Percentiles rank a stretch among this genome's conserved stretches.
phyloP scores from a whole-genome alignment of 2,329 filamentous ascomycete species.

The Penicillium janthinellum region DNA sequence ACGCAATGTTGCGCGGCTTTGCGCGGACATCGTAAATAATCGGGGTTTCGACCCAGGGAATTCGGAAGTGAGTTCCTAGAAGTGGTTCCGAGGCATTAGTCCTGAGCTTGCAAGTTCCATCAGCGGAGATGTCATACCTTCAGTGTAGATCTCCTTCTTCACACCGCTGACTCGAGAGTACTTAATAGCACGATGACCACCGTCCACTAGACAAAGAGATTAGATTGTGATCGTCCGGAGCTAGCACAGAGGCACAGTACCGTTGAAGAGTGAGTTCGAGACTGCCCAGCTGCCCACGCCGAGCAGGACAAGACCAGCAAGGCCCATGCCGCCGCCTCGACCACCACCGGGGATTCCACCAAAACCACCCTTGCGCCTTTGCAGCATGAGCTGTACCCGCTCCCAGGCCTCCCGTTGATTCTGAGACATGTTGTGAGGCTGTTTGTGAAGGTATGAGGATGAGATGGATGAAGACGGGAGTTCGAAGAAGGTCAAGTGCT shows the following conservation, averaged over 20 bases:
- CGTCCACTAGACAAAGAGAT: conserved; percentile 66
- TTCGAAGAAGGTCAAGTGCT: conserved; percentile 29
- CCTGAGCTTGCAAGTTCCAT: conserved; percentile 2
- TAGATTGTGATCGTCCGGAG: not conserved
- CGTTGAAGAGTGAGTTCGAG: conserved; percentile 68
- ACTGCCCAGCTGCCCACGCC: conserved; percentile 44
- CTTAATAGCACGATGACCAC: conserved; percentile 98
- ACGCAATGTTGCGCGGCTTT: conserved; percentile 94
- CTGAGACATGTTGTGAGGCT: conserved; percentile 44
- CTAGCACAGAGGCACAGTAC: conserved; percentile 41
- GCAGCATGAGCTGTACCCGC: conserved; percentile 64
- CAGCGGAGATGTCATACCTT: conserved; percentile 62
- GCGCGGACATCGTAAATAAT: conserved; percentile 97
- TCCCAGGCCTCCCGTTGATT: conserved; percentile 69
- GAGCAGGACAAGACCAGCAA: conserved; percentile 59
- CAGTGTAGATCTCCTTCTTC: conserved; percentile 90
- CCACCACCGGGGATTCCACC: conserved; percentile 56
- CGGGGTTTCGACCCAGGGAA: conserved; percentile 97
- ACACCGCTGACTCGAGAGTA: conserved; percentile 92
- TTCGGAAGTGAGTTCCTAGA: conserved; percentile 83
- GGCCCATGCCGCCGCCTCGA: conserved; percentile 56
- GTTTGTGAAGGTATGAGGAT: conserved; percentile 17
- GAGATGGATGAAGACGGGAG: conserved; percentile 27
- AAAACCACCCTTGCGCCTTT: conserved; percentile 50
- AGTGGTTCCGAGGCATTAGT: conserved; percentile 5